Percentiles rank a stretch among this genome's conserved stretches.
phyloP scores from a whole-genome alignment of 2,329 filamentous ascomycete species.

The Chalaropsis ovoidea region DNA sequence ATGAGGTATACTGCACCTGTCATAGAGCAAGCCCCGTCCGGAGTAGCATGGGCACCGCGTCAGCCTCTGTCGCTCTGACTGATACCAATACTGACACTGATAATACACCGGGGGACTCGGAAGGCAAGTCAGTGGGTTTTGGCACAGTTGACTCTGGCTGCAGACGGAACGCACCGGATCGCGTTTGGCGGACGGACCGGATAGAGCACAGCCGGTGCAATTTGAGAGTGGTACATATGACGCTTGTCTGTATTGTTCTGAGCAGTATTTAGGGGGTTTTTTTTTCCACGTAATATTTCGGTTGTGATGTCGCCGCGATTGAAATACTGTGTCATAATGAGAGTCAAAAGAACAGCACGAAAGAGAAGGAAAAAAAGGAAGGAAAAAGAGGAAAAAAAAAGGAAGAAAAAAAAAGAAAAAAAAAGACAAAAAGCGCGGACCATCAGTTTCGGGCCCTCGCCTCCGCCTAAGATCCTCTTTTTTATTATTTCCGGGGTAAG shows the following conservation, averaged over 20 bases:
- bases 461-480: background rate
- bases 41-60: too few species aligned
- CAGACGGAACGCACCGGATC: background rate
- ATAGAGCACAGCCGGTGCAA: background rate
- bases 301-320: too few species aligned
- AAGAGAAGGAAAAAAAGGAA: background rate
- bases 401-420: background rate
- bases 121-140: background rate
- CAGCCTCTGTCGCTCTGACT: background rate
- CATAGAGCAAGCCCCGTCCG: background rate
- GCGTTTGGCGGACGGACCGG: background rate
- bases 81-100: background rate
- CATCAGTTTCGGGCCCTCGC: constrained; percentile 12
- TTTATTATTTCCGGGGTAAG: background rate
- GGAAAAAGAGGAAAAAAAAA: background rate
- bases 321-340: too few species aligned
- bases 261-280: background rate
- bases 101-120: background rate
- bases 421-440: background rate
- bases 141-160: background rate
- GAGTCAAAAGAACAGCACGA: too few species aligned
- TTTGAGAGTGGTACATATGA: background rate
- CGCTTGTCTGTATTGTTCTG: background rate
- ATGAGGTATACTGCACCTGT: background rate
- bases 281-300: too few species aligned